A percentile compares a stretch with the other conserved stretches of the same genome.
phyloP scores from a whole-genome alignment of 2,329 filamentous ascomycete species.

The Tolypocladium capitatum region DNA sequence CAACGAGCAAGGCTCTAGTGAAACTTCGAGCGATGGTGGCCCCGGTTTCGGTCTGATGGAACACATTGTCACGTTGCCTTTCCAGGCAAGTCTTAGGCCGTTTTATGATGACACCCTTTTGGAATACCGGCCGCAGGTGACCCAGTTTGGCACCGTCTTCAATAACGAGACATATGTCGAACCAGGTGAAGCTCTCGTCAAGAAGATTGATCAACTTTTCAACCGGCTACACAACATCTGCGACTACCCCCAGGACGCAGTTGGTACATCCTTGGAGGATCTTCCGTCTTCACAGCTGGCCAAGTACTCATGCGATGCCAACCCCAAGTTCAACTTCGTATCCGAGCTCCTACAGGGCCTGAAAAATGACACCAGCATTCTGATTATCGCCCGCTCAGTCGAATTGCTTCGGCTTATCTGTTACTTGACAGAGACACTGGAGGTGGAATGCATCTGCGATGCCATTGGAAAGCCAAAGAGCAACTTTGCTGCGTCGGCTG shows the following conservation, averaged over 20 bases:
- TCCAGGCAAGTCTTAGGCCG: constrained; percentile 37
- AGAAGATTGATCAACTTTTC: constrained; percentile 38
- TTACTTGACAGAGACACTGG: constrained; percentile 29
- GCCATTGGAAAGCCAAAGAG: constrained; percentile 14
- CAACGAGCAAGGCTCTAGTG: constrained; percentile 10
- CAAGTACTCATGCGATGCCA: constrained; percentile 42
- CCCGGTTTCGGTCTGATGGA: constrained; percentile 15
- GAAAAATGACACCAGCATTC: constrained; percentile 29
- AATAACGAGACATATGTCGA: constrained; percentile 22
- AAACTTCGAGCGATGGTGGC: constrained; percentile 7
- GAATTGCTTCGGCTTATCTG: constrained; percentile 38
- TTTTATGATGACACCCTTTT: constrained; percentile 37
- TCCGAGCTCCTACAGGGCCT: constrained; percentile 38
- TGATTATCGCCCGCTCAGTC: constrained; percentile 39
- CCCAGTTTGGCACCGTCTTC: constrained; percentile 31
- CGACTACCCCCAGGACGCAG: constrained; percentile 40
- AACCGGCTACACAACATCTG: constrained; percentile 38
- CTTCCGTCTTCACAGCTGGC: constrained; percentile 28
- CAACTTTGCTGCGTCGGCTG: constrained; percentile 18
- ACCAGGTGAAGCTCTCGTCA: constrained; percentile 25
- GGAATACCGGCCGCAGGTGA: constrained; percentile 28
- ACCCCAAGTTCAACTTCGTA: constrained; percentile 47
- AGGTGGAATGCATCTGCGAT: constrained; percentile 20
- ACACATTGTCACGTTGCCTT: constrained; percentile 42
- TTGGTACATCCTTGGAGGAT: constrained; percentile 26